Evolutionary conservation across 345 rosid species (phyloP), one percentile per base, ranked within the genome.

Genomic region (Physaria fendleri): DNA sequence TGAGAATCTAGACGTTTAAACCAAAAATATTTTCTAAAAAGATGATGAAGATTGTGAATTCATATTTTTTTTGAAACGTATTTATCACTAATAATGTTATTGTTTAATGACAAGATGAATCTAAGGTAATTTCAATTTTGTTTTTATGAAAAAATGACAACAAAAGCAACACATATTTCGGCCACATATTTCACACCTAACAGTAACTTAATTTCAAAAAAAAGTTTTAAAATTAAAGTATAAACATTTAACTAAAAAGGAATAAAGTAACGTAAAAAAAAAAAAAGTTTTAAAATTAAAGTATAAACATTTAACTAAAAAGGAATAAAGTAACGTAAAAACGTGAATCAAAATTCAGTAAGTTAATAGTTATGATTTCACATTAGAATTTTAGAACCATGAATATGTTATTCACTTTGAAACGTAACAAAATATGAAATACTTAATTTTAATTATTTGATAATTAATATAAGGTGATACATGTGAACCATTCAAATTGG

Each of bases 121-220:
- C 14, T 51, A 5, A 29, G 59, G 6, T 51, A 23, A 18, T 17
- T 20, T 38, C 2, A 21, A 1, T 49, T 37, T 17, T 27, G 14
- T 49, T 16, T n/a, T n/a, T n/a, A n/a, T n/a, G n/a, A n/a, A n/a
- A n/a, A n/a, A 16, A 33, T 35, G 46, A 24, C 27, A 16, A 46
- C 8, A 24, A 60, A 35, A 24, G 22, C 11, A 6, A 60, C 12
- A 13, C 45, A 18, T 34, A 24, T 45, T 16, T 49, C 49, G 21
- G 49, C 23, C 13, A 17, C 8, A 48, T 10, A 38, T n/a, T n/a
- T n/a, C n/a, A n/a, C 39, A 17, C 49, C 17, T 18, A 37, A 17
- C 65, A 46, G 34, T 34, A 60, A 17, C 47, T 61, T 48, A 38
- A 25, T 25, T 25, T n/a, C n/a, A n/a, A n/a, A n/a, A n/a, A n/a